Evolutionary conservation across 169 alveolate genomes (phyloP).

Genomic region (Ichthyophthirius multifiliis): DNA sequence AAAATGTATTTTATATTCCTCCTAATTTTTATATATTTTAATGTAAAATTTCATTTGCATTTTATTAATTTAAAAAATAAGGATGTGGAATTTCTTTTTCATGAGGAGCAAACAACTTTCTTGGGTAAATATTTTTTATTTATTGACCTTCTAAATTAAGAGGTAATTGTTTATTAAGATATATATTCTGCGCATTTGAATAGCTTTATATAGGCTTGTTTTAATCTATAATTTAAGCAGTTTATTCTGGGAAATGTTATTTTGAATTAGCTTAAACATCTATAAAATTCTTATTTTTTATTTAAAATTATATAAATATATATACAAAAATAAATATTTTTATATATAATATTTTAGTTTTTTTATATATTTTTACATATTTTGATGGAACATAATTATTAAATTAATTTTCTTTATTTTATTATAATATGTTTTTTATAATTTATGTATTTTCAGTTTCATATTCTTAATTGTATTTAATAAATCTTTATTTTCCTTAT

Average conservation of each 20-base stretch:
- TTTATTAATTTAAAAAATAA: not conserved
- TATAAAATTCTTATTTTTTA: not conserved
- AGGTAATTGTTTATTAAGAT: not conserved
- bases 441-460: not conserved
- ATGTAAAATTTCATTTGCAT: not conserved
- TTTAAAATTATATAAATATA: not conserved
- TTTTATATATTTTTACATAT: too few species aligned
- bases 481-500: not conserved
- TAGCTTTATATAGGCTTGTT: not conserved
- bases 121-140: not conserved
- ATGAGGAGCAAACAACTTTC: not conserved
- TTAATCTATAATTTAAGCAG: not conserved
- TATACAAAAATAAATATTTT: not conserved
- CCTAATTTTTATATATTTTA: not conserved
- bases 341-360: too few species aligned
- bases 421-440: not conserved
- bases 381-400: not conserved
- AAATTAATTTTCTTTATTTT: not conserved
- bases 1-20: not conserved
- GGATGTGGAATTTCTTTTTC: constrained; percentile 1
- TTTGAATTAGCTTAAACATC: constrained; percentile 4
- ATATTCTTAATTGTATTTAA: not conserved
- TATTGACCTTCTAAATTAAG: not conserved
- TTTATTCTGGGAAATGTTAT: not conserved
- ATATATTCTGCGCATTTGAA: not conserved